Evolutionary conservation across 2,329 filamentous ascomycete species (phyloP).

Genomic region (Beauveria sp.): DNA sequence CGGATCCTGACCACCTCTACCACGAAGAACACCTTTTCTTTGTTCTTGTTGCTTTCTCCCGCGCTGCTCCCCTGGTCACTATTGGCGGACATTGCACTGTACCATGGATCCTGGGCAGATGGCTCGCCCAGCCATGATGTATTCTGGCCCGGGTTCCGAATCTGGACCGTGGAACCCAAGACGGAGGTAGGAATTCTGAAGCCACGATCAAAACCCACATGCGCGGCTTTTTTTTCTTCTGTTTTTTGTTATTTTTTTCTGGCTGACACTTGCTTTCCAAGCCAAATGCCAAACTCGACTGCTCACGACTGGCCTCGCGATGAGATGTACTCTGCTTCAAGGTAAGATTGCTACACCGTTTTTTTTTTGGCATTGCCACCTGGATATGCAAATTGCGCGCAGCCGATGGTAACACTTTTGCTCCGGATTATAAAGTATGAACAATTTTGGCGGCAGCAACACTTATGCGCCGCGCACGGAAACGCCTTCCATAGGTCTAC

Average conservation of each 20-base stretch:
- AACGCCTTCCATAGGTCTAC: conserved; percentile 29
- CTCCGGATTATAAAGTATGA: conserved; percentile 1
- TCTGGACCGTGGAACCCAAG: conserved; percentile 12
- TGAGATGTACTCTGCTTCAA: conserved; percentile 10
- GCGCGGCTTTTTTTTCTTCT: not conserved
- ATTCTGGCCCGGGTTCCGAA: conserved; percentile 7
- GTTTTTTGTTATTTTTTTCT: not conserved
- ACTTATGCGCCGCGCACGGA: conserved; percentile 26
- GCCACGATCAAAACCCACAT: not conserved
- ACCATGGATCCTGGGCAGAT: conserved; percentile 10
- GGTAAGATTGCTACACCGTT: conserved; percentile 1
- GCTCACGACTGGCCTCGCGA: conserved; percentile 10
- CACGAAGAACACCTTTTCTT: not conserved
- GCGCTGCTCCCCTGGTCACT: not conserved
- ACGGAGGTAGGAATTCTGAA: conserved; percentile 9
- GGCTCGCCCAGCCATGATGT: conserved; percentile 11
- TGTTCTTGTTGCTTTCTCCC: conserved; percentile 1
- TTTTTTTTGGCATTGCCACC: not conserved
- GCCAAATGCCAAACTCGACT: conserved; percentile 1
- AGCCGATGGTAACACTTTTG: conserved; percentile 4
- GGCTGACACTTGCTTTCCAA: not conserved
- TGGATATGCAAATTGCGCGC: not conserved
- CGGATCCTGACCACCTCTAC: not conserved
- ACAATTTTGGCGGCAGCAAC: conserved; percentile 4
- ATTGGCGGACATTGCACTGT: not conserved